These are phyloP conservation scores for Dacryopinax primogenitus DNA, from an alignment of 768 basidiomycete genomes.

Conservation along the genomic window DNA sequence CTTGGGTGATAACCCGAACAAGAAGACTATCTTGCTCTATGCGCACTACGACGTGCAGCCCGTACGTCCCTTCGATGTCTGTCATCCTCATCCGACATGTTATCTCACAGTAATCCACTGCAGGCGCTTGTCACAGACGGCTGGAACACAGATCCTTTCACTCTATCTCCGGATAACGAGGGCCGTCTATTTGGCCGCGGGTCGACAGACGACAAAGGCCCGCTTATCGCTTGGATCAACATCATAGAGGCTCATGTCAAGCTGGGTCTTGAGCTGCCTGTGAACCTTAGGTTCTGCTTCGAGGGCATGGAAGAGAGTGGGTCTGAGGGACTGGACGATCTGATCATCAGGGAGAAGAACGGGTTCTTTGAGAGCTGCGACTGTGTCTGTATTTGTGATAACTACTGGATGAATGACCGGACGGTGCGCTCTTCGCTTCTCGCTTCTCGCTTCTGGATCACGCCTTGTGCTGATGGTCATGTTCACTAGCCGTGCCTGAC, in stretches of 20 bases:
- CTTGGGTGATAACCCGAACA: constrained; percentile 69
- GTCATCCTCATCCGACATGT: neutral
- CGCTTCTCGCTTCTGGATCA: no score
- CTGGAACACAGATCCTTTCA: constrained; percentile 81
- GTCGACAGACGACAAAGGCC: constrained; percentile 83
- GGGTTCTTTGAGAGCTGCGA: constrained; percentile 81
- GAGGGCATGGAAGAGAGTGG: constrained; percentile 97
- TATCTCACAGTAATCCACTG: neutral
- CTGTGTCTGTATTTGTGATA: constrained; percentile 66
- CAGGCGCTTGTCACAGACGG: constrained; percentile 49
- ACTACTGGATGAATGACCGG: constrained; percentile 13
- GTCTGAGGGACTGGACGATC: constrained; percentile 77
- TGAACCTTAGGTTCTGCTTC: constrained; percentile 83
- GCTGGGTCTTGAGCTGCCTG: constrained; percentile 57
- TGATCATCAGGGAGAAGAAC: constrained; percentile 57
- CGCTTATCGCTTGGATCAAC: constrained; percentile 79
- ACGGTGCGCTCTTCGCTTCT: neutral
- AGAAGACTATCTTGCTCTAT: constrained; percentile 89
- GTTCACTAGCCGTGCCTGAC: constrained; percentile 46
- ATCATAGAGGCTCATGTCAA: constrained; percentile 70
- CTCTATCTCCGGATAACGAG: constrained; percentile 42
- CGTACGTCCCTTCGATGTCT: constrained; percentile 26
- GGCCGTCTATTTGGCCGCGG: constrained; percentile 72
- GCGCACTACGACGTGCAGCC: constrained; percentile 96
- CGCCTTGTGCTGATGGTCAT: neutral